These are phyloP conservation scores for Populus alba DNA, from an alignment of 345 rosid species.

Conservation along the genomic window DNA sequence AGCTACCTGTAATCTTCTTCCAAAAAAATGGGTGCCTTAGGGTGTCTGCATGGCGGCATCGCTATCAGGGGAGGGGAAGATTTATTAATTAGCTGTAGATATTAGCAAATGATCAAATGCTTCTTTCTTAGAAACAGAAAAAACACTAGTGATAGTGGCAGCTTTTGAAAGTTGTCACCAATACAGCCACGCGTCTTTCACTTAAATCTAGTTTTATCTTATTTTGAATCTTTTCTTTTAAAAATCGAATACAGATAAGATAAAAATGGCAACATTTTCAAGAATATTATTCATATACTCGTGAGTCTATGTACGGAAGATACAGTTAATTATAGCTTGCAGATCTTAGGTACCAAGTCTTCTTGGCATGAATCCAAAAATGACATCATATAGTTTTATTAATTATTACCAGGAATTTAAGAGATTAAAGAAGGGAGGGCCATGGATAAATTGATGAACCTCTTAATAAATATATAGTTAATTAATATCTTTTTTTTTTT, in stretches of 20 bases:
- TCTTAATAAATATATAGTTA: too few species aligned
- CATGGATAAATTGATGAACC: background rate
- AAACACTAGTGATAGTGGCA: background rate
- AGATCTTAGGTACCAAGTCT: background rate
- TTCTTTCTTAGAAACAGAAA: background rate
- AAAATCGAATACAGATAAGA: background rate
- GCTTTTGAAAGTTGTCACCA: background rate
- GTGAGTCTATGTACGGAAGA: background rate
- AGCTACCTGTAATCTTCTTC: background rate
- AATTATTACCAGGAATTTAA: background rate
- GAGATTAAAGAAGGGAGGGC: background rate
- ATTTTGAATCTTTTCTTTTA: background rate
- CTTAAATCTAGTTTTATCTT: background rate
- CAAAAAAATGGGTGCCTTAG: constrained; percentile 16
- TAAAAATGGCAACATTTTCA: background rate
- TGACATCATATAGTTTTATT: background rate
- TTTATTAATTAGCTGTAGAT: background rate
- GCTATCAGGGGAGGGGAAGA: background rate
- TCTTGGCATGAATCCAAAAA: background rate
- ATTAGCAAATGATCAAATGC: background rate
- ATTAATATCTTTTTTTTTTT: too few species aligned
- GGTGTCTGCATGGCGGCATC: background rate
- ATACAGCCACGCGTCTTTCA: background rate
- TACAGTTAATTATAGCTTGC: too few species aligned
- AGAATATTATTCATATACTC: background rate